A percentile compares a stretch with the other conserved stretches of the same genome.
phyloP scores from a whole-genome alignment of 2,329 filamentous ascomycete genomes.

The Hypoxylon sp. region DNA sequence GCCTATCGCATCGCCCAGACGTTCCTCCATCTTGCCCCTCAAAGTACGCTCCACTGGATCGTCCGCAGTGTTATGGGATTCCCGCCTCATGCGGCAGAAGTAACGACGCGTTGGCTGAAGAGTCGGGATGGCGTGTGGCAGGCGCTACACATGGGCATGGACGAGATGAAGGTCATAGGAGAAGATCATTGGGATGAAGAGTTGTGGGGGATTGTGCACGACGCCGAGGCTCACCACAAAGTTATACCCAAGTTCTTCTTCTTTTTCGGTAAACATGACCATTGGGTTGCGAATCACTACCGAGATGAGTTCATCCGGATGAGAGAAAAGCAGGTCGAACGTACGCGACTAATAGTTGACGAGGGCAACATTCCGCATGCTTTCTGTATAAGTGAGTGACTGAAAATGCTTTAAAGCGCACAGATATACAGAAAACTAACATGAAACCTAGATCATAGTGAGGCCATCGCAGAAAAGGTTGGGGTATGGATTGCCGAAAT shows the following conservation, averaged over 20 bases:
- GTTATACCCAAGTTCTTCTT: slow-evolving; percentile 68
- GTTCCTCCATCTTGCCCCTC: slow-evolving; percentile 62
- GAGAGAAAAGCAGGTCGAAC: slow-evolving; percentile 56
- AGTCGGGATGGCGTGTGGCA: slow-evolving; percentile 72
- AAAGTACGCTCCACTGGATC: slow-evolving; percentile 59
- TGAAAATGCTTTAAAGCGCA: background rate
- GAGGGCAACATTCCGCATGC: slow-evolving; percentile 71
- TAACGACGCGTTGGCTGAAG: slow-evolving; percentile 69
- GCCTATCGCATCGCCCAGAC: slow-evolving; percentile 60
- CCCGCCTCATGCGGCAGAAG: slow-evolving; percentile 63
- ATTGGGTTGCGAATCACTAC: slow-evolving; percentile 72
- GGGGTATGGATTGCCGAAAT: slow-evolving; percentile 69
- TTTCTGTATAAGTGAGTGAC: slow-evolving; percentile 69
- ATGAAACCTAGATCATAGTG: slow-evolving; percentile 60
- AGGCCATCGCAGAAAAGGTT: slow-evolving; percentile 65
- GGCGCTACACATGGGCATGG: slow-evolving; percentile 70
- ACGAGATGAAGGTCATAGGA: slow-evolving; percentile 72
- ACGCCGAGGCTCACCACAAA: slow-evolving; percentile 47
- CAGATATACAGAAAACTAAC: slow-evolving; percentile 2
- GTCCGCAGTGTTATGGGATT: slow-evolving; percentile 64
- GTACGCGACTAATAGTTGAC: slow-evolving; percentile 68
- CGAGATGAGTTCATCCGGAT: slow-evolving; percentile 69
- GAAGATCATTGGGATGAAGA: slow-evolving; percentile 73
- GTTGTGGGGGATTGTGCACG: slow-evolving; percentile 67
- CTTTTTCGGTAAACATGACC: slow-evolving; percentile 72